These are phyloP conservation scores for Cadophora malorum DNA, from an alignment of 2,329 filamentous ascomycete genomes.

Conservation along the genomic window DNA sequence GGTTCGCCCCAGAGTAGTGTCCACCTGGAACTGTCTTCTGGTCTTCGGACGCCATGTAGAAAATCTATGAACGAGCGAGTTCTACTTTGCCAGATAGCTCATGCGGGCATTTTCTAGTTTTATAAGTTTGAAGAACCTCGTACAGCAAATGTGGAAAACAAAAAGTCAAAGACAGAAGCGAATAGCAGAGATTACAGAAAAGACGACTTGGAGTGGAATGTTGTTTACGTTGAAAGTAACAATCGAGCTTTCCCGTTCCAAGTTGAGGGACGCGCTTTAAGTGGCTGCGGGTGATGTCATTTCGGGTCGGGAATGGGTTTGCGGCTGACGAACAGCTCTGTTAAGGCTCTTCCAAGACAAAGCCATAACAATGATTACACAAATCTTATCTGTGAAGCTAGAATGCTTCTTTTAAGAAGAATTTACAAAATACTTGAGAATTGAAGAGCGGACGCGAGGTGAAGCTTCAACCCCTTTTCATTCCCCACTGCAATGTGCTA, in stretches of 20 bases:
- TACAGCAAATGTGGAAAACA: not conserved
- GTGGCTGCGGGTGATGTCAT: constrained; percentile 12
- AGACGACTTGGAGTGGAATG: not conserved
- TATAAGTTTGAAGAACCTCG: not conserved
- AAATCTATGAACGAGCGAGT: not conserved
- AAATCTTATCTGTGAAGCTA: not conserved
- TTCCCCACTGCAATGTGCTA: not conserved
- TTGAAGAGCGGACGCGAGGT: not conserved
- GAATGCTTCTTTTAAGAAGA: not conserved
- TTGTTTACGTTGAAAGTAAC: not conserved
- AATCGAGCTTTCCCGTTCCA: not conserved
- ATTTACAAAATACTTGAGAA: not conserved
- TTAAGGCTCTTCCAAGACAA: not conserved
- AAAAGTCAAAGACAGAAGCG: not conserved
- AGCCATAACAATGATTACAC: not conserved
- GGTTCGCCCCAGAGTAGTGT: constrained; percentile 84
- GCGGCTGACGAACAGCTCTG: not conserved
- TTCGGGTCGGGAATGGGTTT: not conserved
- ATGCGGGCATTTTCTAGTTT: not conserved
- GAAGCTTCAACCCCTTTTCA: not conserved
- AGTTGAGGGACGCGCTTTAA: not conserved
- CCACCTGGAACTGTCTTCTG: constrained; percentile 55
- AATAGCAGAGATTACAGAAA: not conserved
- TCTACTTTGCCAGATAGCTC: not conserved
- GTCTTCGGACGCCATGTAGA: constrained; percentile 28